These are phyloP conservation scores for Bassia scoparia DNA, from an alignment of 148 eudicot genomes.

Conservation along the genomic window DNA sequence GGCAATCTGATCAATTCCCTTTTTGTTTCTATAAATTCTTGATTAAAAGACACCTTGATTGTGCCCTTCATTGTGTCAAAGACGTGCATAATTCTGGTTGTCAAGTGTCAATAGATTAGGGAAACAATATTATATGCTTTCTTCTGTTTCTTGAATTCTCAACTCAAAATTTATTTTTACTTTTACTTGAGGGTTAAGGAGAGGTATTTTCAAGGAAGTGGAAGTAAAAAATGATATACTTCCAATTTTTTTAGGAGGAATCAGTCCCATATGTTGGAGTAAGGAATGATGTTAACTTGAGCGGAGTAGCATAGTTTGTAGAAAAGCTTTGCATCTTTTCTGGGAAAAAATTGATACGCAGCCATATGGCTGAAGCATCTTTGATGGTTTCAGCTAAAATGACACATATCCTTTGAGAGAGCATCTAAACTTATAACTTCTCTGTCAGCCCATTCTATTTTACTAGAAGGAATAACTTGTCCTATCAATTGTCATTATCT, in stretches of 20 bases:
- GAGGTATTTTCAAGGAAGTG: not conserved
- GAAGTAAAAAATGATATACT: not conserved
- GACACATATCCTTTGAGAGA: conserved; percentile 23
- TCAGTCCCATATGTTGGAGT: conserved; percentile 21
- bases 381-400: conserved; percentile 13
- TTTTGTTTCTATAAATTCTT: not conserved
- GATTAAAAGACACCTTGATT: conserved; percentile 1
- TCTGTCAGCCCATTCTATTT: conserved; percentile 23
- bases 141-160: not conserved
- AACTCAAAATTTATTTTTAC: not conserved
- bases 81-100: conserved; percentile 1
- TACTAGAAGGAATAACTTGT: conserved; percentile 21
- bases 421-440: conserved; percentile 28
- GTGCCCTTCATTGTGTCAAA: conserved; percentile 7
- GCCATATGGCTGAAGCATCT: conserved; percentile 22
- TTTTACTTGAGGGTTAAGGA: not conserved
- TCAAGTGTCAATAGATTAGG: not conserved
- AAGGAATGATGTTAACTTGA: conserved; percentile 31
- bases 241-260: conserved; percentile 15
- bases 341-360: conserved; percentile 11
- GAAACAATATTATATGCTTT: not conserved
- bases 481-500: conserved; percentile 15
- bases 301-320: conserved; percentile 22
- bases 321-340: conserved; percentile 38
- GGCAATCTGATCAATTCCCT: conserved; percentile 12